phyloP scores from a whole-genome alignment of 73 alveolate genomes.

The Paramecium primaurelia region DNA sequence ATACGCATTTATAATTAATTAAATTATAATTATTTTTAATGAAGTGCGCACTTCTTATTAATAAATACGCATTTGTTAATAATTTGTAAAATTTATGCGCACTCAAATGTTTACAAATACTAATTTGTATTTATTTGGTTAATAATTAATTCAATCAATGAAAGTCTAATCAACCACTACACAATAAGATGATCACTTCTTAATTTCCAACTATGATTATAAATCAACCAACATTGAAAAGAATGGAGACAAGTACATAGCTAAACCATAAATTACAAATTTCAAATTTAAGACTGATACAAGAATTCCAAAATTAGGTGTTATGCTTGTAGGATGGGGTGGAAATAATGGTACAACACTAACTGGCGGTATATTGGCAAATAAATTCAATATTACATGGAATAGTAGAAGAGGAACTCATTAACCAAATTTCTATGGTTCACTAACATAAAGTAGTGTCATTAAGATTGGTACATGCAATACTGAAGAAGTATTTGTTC shows the following conservation, averaged over 20 bases:
- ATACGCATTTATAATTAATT: background rate
- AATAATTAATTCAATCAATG: conserved; percentile 24
- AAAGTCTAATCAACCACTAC: conserved; percentile 56
- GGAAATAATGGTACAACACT: conserved; percentile 96
- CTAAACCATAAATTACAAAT: conserved; percentile 47
- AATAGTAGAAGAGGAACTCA: conserved; percentile 86
- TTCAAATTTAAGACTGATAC: conserved; percentile 76
- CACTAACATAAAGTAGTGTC: conserved; percentile 88
- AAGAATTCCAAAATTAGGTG: conserved; percentile 89
- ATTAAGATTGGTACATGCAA: conserved; percentile 76
- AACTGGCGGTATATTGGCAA: conserved; percentile 89
- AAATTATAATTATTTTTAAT: background rate
- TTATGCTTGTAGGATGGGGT: conserved; percentile 94
- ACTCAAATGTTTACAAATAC: background rate
- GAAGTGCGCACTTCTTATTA: conserved; percentile 4
- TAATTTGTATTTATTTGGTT: background rate
- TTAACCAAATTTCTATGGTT: conserved; percentile 89
- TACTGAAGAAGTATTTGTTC: conserved; percentile 76
- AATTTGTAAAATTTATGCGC: background rate
- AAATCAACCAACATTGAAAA: conserved; percentile 51
- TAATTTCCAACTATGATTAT: conserved; percentile 61
- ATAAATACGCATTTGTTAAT: background rate
- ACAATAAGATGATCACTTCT: conserved; percentile 37
- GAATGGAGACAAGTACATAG: conserved; percentile 52
- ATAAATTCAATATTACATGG: conserved; percentile 80